Conservation (phyloP, 768 basidiomycete genomes). For the Lepiota subincarnata region DNA sequence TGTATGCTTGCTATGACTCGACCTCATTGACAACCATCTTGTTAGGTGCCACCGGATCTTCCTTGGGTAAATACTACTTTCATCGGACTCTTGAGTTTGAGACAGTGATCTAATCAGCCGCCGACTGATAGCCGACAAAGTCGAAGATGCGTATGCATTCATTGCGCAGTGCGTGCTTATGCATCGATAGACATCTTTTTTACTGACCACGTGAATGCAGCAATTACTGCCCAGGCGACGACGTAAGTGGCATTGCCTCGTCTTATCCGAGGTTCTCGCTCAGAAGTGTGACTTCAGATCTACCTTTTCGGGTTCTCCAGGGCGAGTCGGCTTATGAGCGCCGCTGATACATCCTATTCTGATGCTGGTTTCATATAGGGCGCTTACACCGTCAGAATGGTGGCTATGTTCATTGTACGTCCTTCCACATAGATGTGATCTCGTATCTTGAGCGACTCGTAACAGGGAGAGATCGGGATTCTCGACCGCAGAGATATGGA, state of each 20-base stretch:
- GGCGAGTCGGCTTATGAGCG: slow-evolving; percentile 29
- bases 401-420: slow-evolving; percentile 63
- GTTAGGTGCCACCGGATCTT: slow-evolving; percentile 59
- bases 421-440: not conserved
- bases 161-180: slow-evolving; percentile 60
- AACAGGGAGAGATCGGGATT: slow-evolving; percentile 66
- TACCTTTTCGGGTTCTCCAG: slow-evolving; percentile 78
- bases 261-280: slow-evolving; percentile 4
- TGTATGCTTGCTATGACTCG: not conserved
- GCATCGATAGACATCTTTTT: not conserved
- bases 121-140: slow-evolving; percentile 51
- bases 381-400: slow-evolving; percentile 74
- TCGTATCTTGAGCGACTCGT: not conserved
- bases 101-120: slow-evolving; percentile 1
- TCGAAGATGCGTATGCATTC: slow-evolving; percentile 78
- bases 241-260: slow-evolving; percentile 34
- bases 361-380: slow-evolving; percentile 38
- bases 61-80: slow-evolving; percentile 41
- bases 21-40: not conserved
- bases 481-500: slow-evolving; percentile 72
- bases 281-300: slow-evolving; percentile 38
- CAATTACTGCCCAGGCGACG: slow-evolving; percentile 69
- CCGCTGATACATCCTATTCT: not conserved
- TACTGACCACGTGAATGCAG: slow-evolving; percentile 27
- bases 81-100: not conserved